These are phyloP conservation scores for Solanum hybrid DNA, from an alignment of 305 asterid genomes.

Conservation along the genomic window DNA sequence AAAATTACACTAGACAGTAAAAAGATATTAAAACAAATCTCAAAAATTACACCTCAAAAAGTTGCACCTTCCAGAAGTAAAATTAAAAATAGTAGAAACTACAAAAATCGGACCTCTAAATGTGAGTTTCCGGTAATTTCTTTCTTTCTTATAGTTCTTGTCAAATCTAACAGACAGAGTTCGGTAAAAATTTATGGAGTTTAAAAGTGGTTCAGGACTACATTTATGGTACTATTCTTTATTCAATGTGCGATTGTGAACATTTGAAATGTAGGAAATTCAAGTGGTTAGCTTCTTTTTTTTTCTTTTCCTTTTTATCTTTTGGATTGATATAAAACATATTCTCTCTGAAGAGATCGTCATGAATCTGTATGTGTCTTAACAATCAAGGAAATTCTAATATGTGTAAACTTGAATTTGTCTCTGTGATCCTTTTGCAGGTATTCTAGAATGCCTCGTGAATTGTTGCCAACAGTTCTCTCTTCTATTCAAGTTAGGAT, in stretches of 20 bases:
- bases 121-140: not conserved
- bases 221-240: not conserved
- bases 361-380: not conserved
- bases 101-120: not conserved
- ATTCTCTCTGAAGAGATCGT: not conserved
- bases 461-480: conserved; percentile 60
- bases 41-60: not conserved
- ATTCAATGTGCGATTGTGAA: not conserved
- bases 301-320: not conserved
- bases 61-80: not conserved
- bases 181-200: not conserved
- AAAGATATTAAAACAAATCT: not conserved
- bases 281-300: not conserved
- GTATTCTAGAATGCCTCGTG: conserved; percentile 80
- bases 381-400: not conserved
- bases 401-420: conserved; percentile 10
- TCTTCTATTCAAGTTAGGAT: conserved; percentile 56
- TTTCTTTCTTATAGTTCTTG: not conserved
- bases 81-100: not conserved
- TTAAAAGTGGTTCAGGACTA: not conserved
- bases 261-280: not conserved
- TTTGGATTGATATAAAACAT: not conserved
- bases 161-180: not conserved
- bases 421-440: conserved; percentile 28
- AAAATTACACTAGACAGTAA: not conserved